phyloP scores from a whole-genome alignment of 2,329 filamentous ascomycete species.

The Botrytis pseudocinerea region DNA sequence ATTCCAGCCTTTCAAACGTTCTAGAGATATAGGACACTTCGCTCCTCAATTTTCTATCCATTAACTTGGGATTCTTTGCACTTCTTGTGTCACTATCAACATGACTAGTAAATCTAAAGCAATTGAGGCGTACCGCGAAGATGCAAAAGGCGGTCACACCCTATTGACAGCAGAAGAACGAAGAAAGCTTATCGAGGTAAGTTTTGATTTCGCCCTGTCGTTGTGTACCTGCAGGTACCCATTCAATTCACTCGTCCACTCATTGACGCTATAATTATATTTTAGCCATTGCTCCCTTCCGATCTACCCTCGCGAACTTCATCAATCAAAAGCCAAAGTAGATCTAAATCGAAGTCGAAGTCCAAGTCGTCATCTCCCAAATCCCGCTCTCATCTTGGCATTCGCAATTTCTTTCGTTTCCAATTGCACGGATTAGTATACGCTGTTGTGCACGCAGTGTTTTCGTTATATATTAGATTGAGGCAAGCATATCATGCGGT shows the following conservation, averaged over 20 bases:
- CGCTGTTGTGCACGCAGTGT: constrained; percentile 73
- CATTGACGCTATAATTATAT: constrained; percentile 23
- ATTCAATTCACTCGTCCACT: constrained; percentile 24
- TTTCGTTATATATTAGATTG: constrained; percentile 83
- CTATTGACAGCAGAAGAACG: constrained; percentile 48
- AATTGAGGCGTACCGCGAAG: constrained; percentile 46
- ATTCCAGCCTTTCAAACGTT: constrained; percentile 17
- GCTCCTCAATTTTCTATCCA: not conserved
- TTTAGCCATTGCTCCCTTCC: constrained; percentile 40
- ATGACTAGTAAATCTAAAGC: constrained; percentile 20
- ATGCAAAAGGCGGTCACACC: constrained; percentile 48
- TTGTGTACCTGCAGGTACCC: constrained; percentile 20
- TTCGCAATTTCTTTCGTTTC: constrained; percentile 61
- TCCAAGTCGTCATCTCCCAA: constrained; percentile 31
- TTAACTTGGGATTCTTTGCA: not conserved
- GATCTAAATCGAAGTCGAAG: constrained; percentile 33
- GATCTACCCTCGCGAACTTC: constrained; percentile 31
- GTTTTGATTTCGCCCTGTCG: constrained; percentile 23
- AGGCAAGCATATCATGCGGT: constrained; percentile 79
- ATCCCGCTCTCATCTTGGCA: constrained; percentile 48
- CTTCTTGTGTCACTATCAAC: constrained; percentile 8
- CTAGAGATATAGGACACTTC: constrained; percentile 11
- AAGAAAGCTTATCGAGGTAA: constrained; percentile 49
- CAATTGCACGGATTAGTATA: constrained; percentile 69
- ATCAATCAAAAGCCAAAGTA: constrained; percentile 23